Evolutionary conservation across 1,284 basidiomycete genomes (phyloP), one percentile per base, ranked within the genome.

Genomic region (Ustilago vetiveriae): DNA sequence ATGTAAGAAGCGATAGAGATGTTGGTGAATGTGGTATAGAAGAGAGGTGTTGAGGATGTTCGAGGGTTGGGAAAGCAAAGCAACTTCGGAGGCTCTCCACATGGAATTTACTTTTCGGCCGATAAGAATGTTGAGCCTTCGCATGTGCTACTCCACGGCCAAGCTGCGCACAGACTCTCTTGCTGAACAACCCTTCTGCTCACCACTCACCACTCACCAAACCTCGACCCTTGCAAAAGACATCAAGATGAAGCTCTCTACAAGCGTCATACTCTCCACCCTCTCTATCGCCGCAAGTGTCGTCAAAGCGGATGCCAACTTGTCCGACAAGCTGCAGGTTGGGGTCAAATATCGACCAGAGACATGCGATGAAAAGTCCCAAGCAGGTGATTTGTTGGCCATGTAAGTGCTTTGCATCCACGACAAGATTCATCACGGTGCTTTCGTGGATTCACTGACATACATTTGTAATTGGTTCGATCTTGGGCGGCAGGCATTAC

Each of bases 361-460:
- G 2, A 83, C 85, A 38, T 92, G 92, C 79, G 52, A 84, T 2
- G 70, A 83, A 29, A 88, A 86, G 74, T 86, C 90, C 0, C 81
- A 84, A 78, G 87, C 85, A 36, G 90, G 90, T 0, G 91, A 92
- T 80, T 75, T 83, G 39, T 85, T 93, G 69, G 80, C 86, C 67
- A 90, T 93, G 67, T 74, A 47, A 39, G 71, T 58, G 33, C 33
- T 35, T 35, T 35, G 33, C n/a, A n/a, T n/a, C n/a, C n/a, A n/a
- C n/a, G n/a, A n/a, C n/a, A n/a, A n/a, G n/a, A n/a, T n/a, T n/a
- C 11, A n/a, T 21, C 24, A n/a, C 26, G 10, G 33, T 35, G 33
- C 10, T 35, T 35, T 11, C 11, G 4, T 6, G 14, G 33, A 13
- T 6, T 35, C 6, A 3, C 56, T 23, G 10, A 19, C 22, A 41